Evolutionary conservation across 257 asterid species (phyloP), one percentile per base, ranked within the genome.

Genomic region (Solanum piurae): DNA sequence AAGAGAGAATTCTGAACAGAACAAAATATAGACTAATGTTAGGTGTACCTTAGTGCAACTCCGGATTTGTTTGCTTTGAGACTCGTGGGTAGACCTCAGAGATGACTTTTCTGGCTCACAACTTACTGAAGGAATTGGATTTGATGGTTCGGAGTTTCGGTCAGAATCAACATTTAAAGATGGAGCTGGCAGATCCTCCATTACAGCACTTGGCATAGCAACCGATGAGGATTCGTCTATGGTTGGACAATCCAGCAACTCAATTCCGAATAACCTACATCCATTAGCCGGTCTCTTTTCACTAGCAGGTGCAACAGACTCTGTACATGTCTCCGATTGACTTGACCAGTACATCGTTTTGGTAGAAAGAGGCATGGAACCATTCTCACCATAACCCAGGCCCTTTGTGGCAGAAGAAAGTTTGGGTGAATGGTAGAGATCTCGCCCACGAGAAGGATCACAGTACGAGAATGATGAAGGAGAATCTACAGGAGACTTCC

Each of bases 21-120:
- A 82, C 40, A 80, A 46, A 27, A 31, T 29, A 49, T 49, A 49
- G 69, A 82, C 37, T 2, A 29, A 29, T 31, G 31, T 31, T 38
- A 83, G 52, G 87, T 58, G 82, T 92, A 96, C 99, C 99, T 96
- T 96, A 34, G 95, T 96, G 91, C 98, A 96, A 92, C 98, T 96
- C 87, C 98, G 90, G 31, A 89, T 94, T 89, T 94, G 97, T 89
- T 92, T 91, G 92, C 91, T 85, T 66, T 92, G 94, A 46, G 93
- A 89, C 89, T 93, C 98, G n/a, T 92, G 94, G 64, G 96, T 93
- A 88, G 96, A 96, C 89, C 96, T 90, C 88, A 95, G 89, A 89
- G 93, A 92, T 69, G 98, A 93, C 83, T 93, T 95, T 77, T 96
- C 98, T 62, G 94, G 97, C 25, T 92, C 99, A 90, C 92, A 93